These are phyloP conservation scores for Boletus edulis DNA, from an alignment of 768 basidiomycete species.

Conservation along the genomic window DNA sequence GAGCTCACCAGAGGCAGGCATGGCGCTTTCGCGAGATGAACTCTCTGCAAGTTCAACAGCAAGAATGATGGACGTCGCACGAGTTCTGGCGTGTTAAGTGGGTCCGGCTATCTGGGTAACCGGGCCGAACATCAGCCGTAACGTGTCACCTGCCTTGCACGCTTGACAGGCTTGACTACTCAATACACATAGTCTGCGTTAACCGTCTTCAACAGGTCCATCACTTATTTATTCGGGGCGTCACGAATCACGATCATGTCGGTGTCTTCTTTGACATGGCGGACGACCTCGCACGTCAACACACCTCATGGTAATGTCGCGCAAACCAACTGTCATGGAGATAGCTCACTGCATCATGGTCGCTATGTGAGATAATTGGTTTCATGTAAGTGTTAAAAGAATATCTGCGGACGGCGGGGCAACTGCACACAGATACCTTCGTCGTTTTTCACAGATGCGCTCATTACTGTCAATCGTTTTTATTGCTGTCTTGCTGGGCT, in stretches of 20 bases:
- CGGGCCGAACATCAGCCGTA: not conserved
- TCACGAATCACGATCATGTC: no score
- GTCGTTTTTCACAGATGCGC: constrained; percentile 9
- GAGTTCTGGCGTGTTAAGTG: no score
- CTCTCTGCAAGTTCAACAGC: not conserved
- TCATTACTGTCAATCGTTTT: not conserved
- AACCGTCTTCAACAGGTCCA: no score
- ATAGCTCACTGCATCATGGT: not conserved
- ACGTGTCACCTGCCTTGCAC: no score
- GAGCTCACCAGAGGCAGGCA: constrained; percentile 16
- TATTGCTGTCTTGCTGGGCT: constrained; percentile 10
- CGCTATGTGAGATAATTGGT: not conserved
- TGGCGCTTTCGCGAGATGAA: not conserved
- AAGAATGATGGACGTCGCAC: not conserved
- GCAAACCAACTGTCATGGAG: no score
- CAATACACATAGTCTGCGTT: no score
- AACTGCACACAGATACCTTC: not conserved
- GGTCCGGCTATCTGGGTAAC: not conserved
- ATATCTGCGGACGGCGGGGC: not conserved
- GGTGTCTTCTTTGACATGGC: no score
- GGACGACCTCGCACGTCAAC: no score
- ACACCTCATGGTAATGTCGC: no score
- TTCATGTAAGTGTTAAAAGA: no score
- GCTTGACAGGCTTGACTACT: no score
- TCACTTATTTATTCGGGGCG: no score